Conservation (phyloP, 1,284 basidiomycete genomes). For the Melampsora larici-populina region DNA sequence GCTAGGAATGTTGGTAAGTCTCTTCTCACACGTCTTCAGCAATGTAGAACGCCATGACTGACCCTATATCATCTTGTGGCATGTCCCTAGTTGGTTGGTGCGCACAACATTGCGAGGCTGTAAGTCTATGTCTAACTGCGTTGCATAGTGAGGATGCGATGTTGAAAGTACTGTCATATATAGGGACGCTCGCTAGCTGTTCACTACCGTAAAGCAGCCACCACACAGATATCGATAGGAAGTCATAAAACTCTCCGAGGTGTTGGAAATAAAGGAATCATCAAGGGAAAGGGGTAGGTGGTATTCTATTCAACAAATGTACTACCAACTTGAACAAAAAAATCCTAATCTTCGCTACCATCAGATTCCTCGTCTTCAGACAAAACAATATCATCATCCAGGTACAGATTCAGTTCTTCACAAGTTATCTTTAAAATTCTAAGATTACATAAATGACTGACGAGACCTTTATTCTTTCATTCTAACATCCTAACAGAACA, state of each 20-base stretch:
- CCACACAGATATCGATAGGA: not conserved
- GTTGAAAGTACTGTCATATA: not conserved
- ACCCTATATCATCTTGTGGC: not conserved
- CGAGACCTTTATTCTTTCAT: not conserved
- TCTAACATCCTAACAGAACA: conserved; percentile 1
- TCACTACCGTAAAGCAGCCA: not conserved
- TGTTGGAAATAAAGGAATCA: not conserved
- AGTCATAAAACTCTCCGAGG: not conserved
- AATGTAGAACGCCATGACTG: too few relatives aligned
- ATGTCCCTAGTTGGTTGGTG: not conserved
- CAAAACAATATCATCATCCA: not conserved
- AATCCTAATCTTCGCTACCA: not conserved
- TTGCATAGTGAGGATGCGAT: not conserved
- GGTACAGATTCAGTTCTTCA: too few relatives aligned
- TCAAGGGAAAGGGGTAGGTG: not conserved
- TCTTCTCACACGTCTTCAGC: too few relatives aligned
- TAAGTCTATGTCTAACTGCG: not conserved
- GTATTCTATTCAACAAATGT: not conserved
- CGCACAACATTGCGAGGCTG: not conserved
- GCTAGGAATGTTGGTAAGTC: conserved; percentile 16
- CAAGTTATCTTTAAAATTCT: too few relatives aligned
- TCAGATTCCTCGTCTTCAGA: not conserved
- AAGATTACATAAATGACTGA: too few relatives aligned
- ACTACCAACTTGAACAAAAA: not conserved
- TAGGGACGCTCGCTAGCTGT: not conserved